phyloP scores from a whole-genome alignment of 805 yeast genomes.

The Cyberlindnera maritima region DNA sequence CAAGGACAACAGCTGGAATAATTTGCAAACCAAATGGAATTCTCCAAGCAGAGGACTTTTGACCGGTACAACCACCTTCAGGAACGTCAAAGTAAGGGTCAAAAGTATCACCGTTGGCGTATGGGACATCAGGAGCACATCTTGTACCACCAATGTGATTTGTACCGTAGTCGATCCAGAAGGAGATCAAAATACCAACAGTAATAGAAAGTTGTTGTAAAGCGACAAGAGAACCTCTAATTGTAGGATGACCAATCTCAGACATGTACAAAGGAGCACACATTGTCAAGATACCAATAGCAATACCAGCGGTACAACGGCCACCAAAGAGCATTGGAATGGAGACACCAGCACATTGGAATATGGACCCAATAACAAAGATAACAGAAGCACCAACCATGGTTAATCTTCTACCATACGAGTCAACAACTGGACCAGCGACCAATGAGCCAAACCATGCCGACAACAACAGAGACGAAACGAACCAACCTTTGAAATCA shows the following conservation, averaged over 20 bases:
- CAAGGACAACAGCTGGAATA: slow-evolving; percentile 40
- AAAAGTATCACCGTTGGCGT: slow-evolving; percentile 17
- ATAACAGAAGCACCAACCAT: slow-evolving; percentile 37
- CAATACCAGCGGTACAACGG: slow-evolving; percentile 47
- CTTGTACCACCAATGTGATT: slow-evolving; percentile 20
- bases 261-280: slow-evolving; percentile 45
- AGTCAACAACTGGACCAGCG: slow-evolving; percentile 39
- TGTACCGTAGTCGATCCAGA: slow-evolving; percentile 50
- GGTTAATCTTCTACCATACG: slow-evolving; percentile 37
- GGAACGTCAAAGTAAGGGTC: slow-evolving; percentile 12
- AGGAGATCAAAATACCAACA: slow-evolving; percentile 40
- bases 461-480: slow-evolving; percentile 17
- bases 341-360: slow-evolving; percentile 33
- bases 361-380: slow-evolving; percentile 40
- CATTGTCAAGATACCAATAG: slow-evolving; percentile 48
- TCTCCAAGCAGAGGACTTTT: slow-evolving; percentile 35
- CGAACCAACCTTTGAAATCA: slow-evolving; percentile 11
- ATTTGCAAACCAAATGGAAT: slow-evolving; percentile 44
- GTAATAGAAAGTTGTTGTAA: slow-evolving; percentile 46
- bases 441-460: slow-evolving; percentile 44
- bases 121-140: slow-evolving; percentile 24
- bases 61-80: slow-evolving; percentile 10
- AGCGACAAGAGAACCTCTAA: slow-evolving; percentile 43
- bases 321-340: slow-evolving; percentile 44
- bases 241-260: slow-evolving; percentile 40